Evolutionary conservation across 148 eudicot species (phyloP).

Genomic region (Spergularia bocconei): DNA sequence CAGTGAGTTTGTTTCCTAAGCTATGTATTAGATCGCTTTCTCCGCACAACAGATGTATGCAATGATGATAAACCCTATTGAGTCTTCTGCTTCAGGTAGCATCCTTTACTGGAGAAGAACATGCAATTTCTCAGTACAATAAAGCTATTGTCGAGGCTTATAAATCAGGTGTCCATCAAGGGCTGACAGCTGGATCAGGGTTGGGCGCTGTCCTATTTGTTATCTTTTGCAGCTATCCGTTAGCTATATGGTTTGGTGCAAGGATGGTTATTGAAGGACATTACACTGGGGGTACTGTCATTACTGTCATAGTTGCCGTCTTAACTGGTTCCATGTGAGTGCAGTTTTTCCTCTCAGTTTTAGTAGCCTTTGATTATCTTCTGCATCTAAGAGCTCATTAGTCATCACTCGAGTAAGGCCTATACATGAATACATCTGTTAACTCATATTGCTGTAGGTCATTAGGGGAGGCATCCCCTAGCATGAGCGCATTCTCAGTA

Average conservation of each 20-base stretch:
- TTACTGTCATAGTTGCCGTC: conserved; percentile 53
- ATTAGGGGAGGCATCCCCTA: conserved; percentile 56
- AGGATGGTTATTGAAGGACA: conserved; percentile 49
- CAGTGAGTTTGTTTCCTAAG: conserved; percentile 37
- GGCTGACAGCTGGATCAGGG: conserved; percentile 53
- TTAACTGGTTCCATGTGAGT: conserved; percentile 62
- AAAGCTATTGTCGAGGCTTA: conserved; percentile 44
- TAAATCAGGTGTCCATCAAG: conserved; percentile 45
- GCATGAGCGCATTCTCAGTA: conserved; percentile 52
- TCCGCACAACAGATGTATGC: background rate
- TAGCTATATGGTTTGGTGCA: conserved; percentile 71
- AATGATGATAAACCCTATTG: background rate
- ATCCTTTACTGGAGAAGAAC: conserved; percentile 65
- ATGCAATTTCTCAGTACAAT: conserved; percentile 42
- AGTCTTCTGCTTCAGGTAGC: conserved; percentile 45
- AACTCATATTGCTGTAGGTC: conserved; percentile 32
- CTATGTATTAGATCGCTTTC: background rate
- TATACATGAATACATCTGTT: background rate
- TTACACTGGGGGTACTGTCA: conserved; percentile 53
- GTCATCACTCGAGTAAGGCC: background rate
- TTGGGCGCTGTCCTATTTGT: conserved; percentile 39
- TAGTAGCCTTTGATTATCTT: background rate
- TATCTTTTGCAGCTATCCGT: conserved; percentile 40
- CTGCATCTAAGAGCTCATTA: background rate
- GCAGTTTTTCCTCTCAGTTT: background rate